Evolutionary conservation across 2,329 filamentous ascomycete genomes (phyloP), one percentile per base, ranked within the genome.

Genomic region (Penicillium sp.): DNA sequence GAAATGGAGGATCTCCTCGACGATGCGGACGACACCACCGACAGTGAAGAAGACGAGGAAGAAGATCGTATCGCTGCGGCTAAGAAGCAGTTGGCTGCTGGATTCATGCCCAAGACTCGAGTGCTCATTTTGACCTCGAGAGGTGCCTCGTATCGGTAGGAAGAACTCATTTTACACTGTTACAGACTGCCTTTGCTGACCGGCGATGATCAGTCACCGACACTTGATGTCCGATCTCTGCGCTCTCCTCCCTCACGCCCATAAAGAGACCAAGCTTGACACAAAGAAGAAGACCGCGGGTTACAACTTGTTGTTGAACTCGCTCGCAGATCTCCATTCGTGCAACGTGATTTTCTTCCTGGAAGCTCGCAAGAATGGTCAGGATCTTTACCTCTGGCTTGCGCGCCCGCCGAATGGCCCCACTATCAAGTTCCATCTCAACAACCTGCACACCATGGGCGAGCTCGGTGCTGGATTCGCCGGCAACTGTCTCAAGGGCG

Each of bases 341-440:
- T 95, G 89, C 80, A 95, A 95, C 75, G 92, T 95, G 68, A 82
- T 93, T 49, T 80, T 96, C 54, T 98, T 95, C 75, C 95, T 96
- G 68, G 92, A 98, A 75, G 91, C 91, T 40, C 81, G 91, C 53
- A 98, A 97, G 73, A 72, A 70, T 42, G 88, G 87, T 52, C 86
- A 95, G 73, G 93, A 97, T 77, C 78, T 97, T 18, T 98, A 97
- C 72, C 77, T 95, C 55, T 96, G 90, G 90, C 81, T 96, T 65
- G 84, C 87, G 71, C 95, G 95, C 67, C 86, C 90, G 1, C 93
- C 92, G 5, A 95, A 91, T 62, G 87, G 87, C 0, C 87, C 86
- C 27, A 86, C 83, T 1, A 75, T 86, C 55, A 86, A 86, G 47
- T 72, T 74, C 56, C 69, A 67, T 44, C 65, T 69, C 28, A 68